These are phyloP conservation scores for Saturnispora dispora DNA, from an alignment of 805 yeast species.

Conservation along the genomic window DNA sequence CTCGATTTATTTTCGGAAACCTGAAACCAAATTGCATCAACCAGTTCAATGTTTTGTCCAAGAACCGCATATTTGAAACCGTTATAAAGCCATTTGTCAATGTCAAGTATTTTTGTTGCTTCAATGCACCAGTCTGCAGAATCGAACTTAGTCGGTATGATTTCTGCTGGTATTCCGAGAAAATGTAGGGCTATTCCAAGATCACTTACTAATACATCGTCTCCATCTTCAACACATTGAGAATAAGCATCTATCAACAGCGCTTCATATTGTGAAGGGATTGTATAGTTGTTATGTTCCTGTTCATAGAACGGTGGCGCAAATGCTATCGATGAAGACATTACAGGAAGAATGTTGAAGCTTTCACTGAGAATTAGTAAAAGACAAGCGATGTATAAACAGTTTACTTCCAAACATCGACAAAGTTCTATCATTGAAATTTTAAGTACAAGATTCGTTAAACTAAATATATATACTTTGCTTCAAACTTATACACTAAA, in stretches of 20 bases:
- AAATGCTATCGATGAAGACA: slow-evolving; percentile 7
- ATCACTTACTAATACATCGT: slow-evolving; percentile 31
- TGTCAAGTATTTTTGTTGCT: slow-evolving; percentile 35
- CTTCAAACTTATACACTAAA: not conserved
- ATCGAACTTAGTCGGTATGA: slow-evolving; percentile 1
- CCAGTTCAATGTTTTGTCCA: slow-evolving; percentile 23
- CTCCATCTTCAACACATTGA: slow-evolving; percentile 24
- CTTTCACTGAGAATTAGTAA: not conserved
- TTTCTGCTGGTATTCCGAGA: slow-evolving; percentile 7
- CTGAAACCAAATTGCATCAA: slow-evolving; percentile 35
- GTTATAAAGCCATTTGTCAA: slow-evolving; percentile 33
- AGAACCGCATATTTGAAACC: slow-evolving; percentile 35
- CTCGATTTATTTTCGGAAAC: slow-evolving; percentile 12
- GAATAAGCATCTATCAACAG: slow-evolving; percentile 36
- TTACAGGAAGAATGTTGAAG: not conserved
- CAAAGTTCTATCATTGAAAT: not conserved
- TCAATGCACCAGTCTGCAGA: slow-evolving; percentile 9
- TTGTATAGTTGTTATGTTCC: slow-evolving; percentile 11
- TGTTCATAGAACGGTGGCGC: slow-evolving; percentile 11
- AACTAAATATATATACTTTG: not conserved
- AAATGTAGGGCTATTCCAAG: slow-evolving; percentile 13
- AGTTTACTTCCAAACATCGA: not conserved
- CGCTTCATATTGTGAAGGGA: slow-evolving; percentile 38
- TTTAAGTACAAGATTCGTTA: not conserved
- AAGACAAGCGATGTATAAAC: not conserved